These are phyloP conservation scores for Lentinula sp. DNA, from an alignment of 768 basidiomycete genomes.

Conservation along the genomic window DNA sequence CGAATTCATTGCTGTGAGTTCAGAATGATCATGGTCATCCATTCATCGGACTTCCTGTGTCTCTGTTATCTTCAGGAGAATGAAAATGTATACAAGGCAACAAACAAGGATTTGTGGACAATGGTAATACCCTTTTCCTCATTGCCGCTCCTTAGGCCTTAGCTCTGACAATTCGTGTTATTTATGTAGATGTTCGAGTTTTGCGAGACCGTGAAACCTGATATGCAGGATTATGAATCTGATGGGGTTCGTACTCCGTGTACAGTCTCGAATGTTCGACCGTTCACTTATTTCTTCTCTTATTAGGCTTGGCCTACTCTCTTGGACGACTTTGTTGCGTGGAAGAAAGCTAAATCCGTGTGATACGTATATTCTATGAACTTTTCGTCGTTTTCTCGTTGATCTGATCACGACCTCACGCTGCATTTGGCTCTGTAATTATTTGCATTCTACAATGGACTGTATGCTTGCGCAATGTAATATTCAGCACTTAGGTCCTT, in stretches of 20 bases:
- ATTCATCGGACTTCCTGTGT: neutral
- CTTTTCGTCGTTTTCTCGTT: neutral
- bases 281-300: conserved; percentile 3
- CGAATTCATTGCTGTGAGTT: conserved; percentile 56
- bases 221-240: conserved; percentile 62
- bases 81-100: conserved; percentile 60
- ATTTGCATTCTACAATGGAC: neutral
- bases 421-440: neutral
- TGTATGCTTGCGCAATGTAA: too few species aligned
- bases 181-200: conserved; percentile 69
- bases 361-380: neutral
- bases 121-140: conserved; percentile 47
- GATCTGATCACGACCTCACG: neutral
- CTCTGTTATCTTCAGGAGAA: conserved; percentile 33
- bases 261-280: neutral
- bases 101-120: conserved; percentile 81
- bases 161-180: neutral
- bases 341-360: conserved; percentile 37
- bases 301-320: conserved; percentile 76
- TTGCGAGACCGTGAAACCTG: conserved; percentile 51
- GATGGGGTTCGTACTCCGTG: conserved; percentile 55
- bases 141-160: neutral
- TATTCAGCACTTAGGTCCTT: too few species aligned
- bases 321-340: conserved; percentile 70
- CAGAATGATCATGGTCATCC: neutral